Evolutionary conservation across 2,329 filamentous ascomycete genomes (phyloP), one percentile per base, ranked within the genome.

Genomic region (Claviceps lovelessii): DNA sequence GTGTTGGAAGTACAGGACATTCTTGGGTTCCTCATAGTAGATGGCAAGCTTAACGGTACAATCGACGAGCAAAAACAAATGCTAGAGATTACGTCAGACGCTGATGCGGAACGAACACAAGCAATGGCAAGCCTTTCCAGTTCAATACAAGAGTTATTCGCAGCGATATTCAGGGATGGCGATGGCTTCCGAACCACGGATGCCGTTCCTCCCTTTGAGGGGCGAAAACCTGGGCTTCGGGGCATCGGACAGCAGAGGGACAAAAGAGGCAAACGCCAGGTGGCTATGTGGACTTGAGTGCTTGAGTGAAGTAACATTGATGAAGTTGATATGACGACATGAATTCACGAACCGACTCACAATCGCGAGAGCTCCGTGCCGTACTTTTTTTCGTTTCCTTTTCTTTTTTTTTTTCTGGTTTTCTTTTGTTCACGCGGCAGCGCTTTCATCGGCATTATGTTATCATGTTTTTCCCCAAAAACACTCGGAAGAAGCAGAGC

Each of bases 1-100:
- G 79, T 89, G 49, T 74, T 80, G 15, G 93, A 98, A 70, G 90
- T 95, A 3, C 86, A 94, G 71, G 93, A 98, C 63, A 97, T 98
- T 58, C 74, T 97, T n/a, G 86, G 90, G 50, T 95, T 90, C 71
- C 76, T 97, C 53, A 97, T 98, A 59, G 80, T 96, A 58, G 89
- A 95, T 67, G 85, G 87, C 64, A 88, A 90, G 67, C 83, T 98
- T 61, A 78, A 83, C 52, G 93, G 89, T 58, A 86, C 85, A 69
- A 91, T 98, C 64, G 87, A 98, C 70, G 88, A 97, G 72, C 83
- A 90, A 69, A 79, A 81, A 56, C 90, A 91, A 49, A 87, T 84
- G 0, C 83, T 98, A 28, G 83, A 90, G 69, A 88, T 96, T 57
- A 82, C 85, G 57, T 86, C 83, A 56, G 75, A 78, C 54, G 83